Evolutionary conservation across 805 yeast genomes (phyloP).

Genomic region (Grigorovia jiainica): DNA sequence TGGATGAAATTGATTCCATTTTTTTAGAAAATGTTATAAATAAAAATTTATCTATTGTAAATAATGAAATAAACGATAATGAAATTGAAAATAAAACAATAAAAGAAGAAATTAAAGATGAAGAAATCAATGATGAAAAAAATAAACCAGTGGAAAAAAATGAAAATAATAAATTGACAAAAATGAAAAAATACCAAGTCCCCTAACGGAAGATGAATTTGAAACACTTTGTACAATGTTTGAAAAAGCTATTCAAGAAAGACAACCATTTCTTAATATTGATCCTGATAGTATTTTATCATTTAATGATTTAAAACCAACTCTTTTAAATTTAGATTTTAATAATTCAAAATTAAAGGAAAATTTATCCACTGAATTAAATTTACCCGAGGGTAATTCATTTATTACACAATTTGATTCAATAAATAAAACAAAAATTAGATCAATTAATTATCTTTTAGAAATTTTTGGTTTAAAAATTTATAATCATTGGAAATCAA

Average conservation of each 20-base stretch:
- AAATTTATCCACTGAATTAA: slow-evolving; percentile 45
- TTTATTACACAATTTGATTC: slow-evolving; percentile 48
- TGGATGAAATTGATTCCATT: slow-evolving; percentile 82
- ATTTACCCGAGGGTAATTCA: slow-evolving; percentile 33
- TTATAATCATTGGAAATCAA: slow-evolving; percentile 71
- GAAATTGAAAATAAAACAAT: neutral
- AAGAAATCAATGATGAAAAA: neutral
- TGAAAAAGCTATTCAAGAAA: slow-evolving; percentile 64
- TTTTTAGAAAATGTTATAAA: slow-evolving; percentile 43
- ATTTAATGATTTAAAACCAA: slow-evolving; percentile 56
- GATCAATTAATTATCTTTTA: slow-evolving; percentile 41
- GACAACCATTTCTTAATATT: slow-evolving; percentile 81
- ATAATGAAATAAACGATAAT: neutral
- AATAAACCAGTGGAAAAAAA: slow-evolving; percentile 1
- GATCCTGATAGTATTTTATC: slow-evolving; percentile 71
- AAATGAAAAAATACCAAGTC: too few species aligned
- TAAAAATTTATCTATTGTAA: slow-evolving; percentile 5
- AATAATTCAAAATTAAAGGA: slow-evolving; percentile 46
- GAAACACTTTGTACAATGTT: slow-evolving; percentile 66
- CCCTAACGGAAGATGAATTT: slow-evolving; percentile 73
- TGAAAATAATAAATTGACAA: slow-evolving; percentile 1
- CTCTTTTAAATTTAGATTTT: slow-evolving; percentile 34
- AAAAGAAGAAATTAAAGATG: neutral
- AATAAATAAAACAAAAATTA: slow-evolving; percentile 27
- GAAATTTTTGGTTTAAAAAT: slow-evolving; percentile 54